Conservation (phyloP, 1,284 basidiomycete genomes). For the Macrocystidia cucumis region DNA sequence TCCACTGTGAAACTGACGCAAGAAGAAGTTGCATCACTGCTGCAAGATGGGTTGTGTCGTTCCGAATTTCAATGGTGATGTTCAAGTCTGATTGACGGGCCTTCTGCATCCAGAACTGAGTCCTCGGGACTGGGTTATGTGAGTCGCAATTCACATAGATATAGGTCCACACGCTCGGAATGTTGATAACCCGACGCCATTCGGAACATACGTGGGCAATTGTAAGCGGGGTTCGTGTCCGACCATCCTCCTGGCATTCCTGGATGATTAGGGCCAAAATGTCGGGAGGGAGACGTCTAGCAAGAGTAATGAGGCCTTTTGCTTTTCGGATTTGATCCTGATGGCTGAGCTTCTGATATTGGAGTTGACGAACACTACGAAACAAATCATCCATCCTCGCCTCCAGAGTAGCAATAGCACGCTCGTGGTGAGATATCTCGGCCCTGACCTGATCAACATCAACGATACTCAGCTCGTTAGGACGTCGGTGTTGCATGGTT, state of each 20-base stretch:
- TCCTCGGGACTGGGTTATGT: conserved; percentile 32
- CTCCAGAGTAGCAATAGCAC: conserved; percentile 31
- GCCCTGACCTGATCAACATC: conserved; percentile 13
- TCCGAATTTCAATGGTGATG: conserved; percentile 34
- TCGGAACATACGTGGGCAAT: conserved; percentile 53
- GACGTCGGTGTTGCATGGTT: too few species aligned
- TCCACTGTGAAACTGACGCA: conserved; percentile 35
- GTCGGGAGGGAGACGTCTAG: conserved; percentile 46
- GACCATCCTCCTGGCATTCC: conserved; percentile 39
- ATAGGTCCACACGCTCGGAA: conserved; percentile 51
- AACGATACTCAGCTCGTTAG: too few species aligned
- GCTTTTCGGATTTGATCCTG: conserved; percentile 32
- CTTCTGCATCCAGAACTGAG: conserved; percentile 42
- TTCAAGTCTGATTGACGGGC: conserved; percentile 23
- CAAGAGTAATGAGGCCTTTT: conserved; percentile 45
- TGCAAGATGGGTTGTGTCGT: conserved; percentile 17
- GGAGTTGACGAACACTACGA: conserved; percentile 32
- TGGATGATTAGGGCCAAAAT: conserved; percentile 49
- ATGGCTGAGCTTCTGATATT: conserved; percentile 33
- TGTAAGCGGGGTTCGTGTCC: conserved; percentile 46
- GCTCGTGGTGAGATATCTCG: conserved; percentile 30
- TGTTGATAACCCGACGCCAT: conserved; percentile 47
- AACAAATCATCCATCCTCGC: conserved; percentile 32
- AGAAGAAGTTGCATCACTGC: conserved; percentile 34
- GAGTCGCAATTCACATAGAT: conserved; percentile 44